Base-by-base conservation (phyloP, 1,139 yeast genomes). In the Yamadazyma atlantica region DNA sequence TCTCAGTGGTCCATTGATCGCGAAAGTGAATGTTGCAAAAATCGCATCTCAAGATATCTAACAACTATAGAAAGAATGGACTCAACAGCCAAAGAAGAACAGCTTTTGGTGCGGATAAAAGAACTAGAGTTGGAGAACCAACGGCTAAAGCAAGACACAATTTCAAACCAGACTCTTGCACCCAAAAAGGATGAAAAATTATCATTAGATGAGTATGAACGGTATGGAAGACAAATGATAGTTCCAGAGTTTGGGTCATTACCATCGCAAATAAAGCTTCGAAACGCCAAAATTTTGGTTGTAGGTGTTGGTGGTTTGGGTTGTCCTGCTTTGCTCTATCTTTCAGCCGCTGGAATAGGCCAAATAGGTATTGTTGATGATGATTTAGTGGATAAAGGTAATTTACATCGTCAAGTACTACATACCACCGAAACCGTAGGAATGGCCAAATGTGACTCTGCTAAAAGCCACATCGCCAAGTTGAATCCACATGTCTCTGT, bases 261-360 rank as follows among this genome's bases (percentile, higher is more conserved):
- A 22, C 39, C 53, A 1, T 70, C 79, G 9, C 98, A 94, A 55
- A 43, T 72, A 4, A 65, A 61, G 33, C 62, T 94, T 35, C 82
- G 81, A 49, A 48, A 58, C 0, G 45, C 92, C 1, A 75, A 67
- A 33, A 75, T 89, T 0, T 62, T 92, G 23, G 92, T 94, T 0
- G 73, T 94, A 7, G 99, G 99, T 1, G 97, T 97, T 0, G 99
- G 98, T 10, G 99, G 99, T 0, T 69, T 94, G 9, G 98, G 98
- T 0, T 85, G 95, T 48, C 97, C 98, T 1, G 95, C 95, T 0
- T 61, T 92, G 35, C 73, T 86, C 28, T 94, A 94, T 54, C 64
- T 94, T 3, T 81, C 84, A 0, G 96, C 95, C 0, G 85, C 96
- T 0, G 98, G 99, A 2, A 66, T 92, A 3, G 97, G 97, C 1